Evolutionary conservation across 2,329 filamentous ascomycete genomes (phyloP), one percentile per base, ranked within the genome.

Genomic region (Colletotrichum sp.): DNA sequence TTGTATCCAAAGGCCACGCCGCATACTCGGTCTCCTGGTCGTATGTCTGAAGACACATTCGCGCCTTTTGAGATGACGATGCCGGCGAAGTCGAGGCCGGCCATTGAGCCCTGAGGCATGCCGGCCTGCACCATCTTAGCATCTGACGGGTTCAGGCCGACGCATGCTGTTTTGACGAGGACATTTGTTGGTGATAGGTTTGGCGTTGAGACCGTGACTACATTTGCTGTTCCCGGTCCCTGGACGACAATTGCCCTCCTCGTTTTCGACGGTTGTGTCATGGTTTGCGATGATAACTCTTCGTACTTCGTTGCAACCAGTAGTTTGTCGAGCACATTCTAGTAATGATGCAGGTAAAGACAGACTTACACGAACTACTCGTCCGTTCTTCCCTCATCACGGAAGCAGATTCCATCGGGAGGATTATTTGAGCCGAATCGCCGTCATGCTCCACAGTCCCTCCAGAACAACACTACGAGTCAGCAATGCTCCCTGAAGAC

Each of bases 111-210:
- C 2, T 78, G 73, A 4, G 79, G 79, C 2, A 79, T 70, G 59
- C 78, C 79, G 62, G 77, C 76, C 16, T 81, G 80, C 55, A 80
- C 64, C 77, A 83, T 81, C 71, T 86, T 86, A 52, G 78, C 78
- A 73, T 87, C 85, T 64, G 73, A 75, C 1, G 84, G 85, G 76
- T 85, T 86, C 36, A 86, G 62, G 18, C 83, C 84, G 2, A 86
- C 82, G 2, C 82, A 81, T 22, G 71, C 75, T 7, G 79, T 80
- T 64, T 77, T 76, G 48, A 83, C 77, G 22, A 81, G 72, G 39
- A 81, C 72, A 24, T 72, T 67, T 15, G 48, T 72, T 13, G 48
- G 62, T 10, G 44, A 59, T 5, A 72, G n/a, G 1, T n/a, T 18
- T 22, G 69, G 69, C 16, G 24, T 57, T 13, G 62, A 7, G 7